A percentile compares a stretch with the other conserved stretches of the same genome.
phyloP scores from a whole-genome alignment of 1,284 basidiomycete genomes.

The Sanghuangporus weigelae region DNA sequence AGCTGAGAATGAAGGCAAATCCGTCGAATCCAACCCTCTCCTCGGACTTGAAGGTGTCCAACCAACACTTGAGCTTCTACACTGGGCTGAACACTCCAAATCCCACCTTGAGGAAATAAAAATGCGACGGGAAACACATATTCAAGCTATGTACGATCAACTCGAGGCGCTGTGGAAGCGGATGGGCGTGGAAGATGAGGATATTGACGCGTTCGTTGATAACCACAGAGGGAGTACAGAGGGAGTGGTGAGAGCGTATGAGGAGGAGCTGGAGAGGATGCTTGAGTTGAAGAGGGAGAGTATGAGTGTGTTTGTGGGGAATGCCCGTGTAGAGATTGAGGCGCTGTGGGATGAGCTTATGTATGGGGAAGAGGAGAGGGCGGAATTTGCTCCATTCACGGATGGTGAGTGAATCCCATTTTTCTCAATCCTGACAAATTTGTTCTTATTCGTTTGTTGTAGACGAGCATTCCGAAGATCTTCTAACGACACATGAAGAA shows the following conservation, averaged over 20 bases:
- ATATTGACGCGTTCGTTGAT: constrained; percentile 82
- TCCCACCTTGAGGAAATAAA: constrained; percentile 65
- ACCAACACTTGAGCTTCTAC: constrained; percentile 56
- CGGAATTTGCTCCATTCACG: constrained; percentile 74
- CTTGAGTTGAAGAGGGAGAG: constrained; percentile 82
- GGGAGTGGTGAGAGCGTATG: constrained; percentile 72
- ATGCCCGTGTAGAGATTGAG: constrained; percentile 78
- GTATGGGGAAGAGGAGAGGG: constrained; percentile 77
- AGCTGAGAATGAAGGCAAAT: constrained; percentile 43
- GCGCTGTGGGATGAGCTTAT: constrained; percentile 85
- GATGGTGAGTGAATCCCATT: constrained; percentile 53
- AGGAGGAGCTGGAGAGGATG: constrained; percentile 88
- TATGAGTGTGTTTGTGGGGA: constrained; percentile 82
- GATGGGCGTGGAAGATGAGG: constrained; percentile 63
- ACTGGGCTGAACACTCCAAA: constrained; percentile 57
- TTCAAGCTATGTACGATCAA: constrained; percentile 84
- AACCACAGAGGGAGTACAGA: constrained; percentile 73
- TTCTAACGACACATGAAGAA: constrained; percentile 83
- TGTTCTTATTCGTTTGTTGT: neutral
- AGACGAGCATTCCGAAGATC: constrained; percentile 89
- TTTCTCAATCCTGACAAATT: neutral
- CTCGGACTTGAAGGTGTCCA: constrained; percentile 56
- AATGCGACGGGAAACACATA: constrained; percentile 62
- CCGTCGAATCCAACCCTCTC: constrained; percentile 36
- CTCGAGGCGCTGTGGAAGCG: constrained; percentile 78